phyloP scores from a whole-genome alignment of 1,284 basidiomycete species.

The Mycena citricolor region DNA sequence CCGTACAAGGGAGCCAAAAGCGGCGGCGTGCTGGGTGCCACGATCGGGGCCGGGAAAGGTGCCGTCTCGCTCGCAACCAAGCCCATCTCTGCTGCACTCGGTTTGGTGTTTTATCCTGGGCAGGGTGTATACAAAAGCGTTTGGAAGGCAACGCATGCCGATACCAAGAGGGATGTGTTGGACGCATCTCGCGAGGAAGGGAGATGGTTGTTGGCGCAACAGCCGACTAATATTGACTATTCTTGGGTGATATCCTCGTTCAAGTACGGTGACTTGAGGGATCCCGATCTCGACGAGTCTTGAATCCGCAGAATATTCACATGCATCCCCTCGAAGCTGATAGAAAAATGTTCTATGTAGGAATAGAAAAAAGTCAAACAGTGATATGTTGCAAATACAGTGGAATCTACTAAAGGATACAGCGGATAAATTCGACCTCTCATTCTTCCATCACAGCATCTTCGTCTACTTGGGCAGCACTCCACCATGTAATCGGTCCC shows the following conservation, averaged over 20 bases:
- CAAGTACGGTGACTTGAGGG: too few relatives aligned
- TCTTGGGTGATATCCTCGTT: too few relatives aligned
- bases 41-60: slow-evolving; percentile 17
- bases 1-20: slow-evolving; percentile 17
- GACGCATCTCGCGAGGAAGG: slow-evolving; percentile 9
- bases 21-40: slow-evolving; percentile 8
- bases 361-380: too few relatives aligned
- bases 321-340: too few relatives aligned
- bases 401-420: too few relatives aligned
- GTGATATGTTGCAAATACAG: too few relatives aligned
- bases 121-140: slow-evolving; percentile 18
- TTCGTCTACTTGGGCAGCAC: slow-evolving; percentile 43
- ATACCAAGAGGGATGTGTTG: slow-evolving; percentile 3
- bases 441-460: slow-evolving; percentile 45
- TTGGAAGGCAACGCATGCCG: slow-evolving; percentile 1
- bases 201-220: slow-evolving; percentile 13
- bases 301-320: too few relatives aligned
- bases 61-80: background rate
- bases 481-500: slow-evolving; percentile 77
- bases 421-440: too few relatives aligned
- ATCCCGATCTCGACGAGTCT: too few relatives aligned
- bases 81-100: background rate
- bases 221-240: too few relatives aligned
- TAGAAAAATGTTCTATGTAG: too few relatives aligned
- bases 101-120: slow-evolving; percentile 11